Conservation (phyloP, 176 grass and related monocot species). For the Guadua angustifolia region DNA sequence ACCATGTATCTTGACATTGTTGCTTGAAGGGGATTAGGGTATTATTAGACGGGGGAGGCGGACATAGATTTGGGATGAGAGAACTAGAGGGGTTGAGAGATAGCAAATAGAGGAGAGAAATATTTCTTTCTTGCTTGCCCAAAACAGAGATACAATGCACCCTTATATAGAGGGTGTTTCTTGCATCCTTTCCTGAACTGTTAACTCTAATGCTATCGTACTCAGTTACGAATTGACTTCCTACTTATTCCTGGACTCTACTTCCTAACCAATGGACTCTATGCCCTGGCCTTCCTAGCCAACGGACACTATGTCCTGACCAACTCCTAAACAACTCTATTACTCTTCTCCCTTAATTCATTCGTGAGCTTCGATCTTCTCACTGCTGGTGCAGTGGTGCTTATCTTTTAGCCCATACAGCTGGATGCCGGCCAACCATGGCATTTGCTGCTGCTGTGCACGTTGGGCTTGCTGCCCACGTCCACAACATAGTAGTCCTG, state of each 20-base stretch:
- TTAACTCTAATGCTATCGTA: neutral
- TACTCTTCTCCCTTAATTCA: neutral
- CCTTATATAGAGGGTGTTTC: neutral
- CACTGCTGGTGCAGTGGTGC: neutral
- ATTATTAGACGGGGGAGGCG: neutral
- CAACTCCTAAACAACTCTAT: neutral
- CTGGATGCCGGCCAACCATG: no score
- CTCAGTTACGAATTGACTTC: neutral
- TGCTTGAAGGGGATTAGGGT: neutral
- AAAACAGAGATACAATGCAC: neutral
- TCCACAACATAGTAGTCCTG: slow-evolving; percentile 5
- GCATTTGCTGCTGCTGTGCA: neutral
- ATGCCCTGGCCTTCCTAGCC: neutral
- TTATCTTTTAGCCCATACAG: neutral
- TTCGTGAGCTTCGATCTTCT: neutral
- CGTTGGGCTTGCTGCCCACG: neutral
- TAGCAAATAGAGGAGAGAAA: neutral
- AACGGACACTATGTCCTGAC: neutral
- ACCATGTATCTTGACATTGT: neutral
- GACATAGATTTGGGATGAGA: neutral
- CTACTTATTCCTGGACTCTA: no score
- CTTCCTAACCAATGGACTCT: neutral
- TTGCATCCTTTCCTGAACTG: neutral
- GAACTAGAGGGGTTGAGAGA: neutral
- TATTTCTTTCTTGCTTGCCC: neutral